Base-by-base conservation (phyloP, 2,329 filamentous ascomycete genomes). In the Aureobasidium sp. region DNA sequence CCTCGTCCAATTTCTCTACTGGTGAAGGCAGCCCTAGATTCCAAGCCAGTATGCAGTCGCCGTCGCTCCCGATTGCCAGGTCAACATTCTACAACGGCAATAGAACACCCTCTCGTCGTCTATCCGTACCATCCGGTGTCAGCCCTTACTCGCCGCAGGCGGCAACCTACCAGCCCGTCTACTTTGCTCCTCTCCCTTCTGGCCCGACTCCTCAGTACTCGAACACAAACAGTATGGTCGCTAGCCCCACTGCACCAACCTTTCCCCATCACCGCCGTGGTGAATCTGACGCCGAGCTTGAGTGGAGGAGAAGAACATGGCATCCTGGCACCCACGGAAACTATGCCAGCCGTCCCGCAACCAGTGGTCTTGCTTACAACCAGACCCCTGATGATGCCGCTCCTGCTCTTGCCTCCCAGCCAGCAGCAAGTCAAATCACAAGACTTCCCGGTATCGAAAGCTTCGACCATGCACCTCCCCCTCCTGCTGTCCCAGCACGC, bases 401-500 rank as follows among this genome's bases (percentile, higher is more conserved):
- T 76, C 71, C 84, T 72, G 69, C 84, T 70, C 75, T 83, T 77
- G 70, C 82, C 63, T 71, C 81, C 70, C 72, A 83, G 74, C 70
- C 83, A 73, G 67, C 84, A 75, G 73, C 79, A 73, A 70, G 75
- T 56, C 85, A 87, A 67, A 83, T 81, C 5, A 79, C 90, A 15
- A 85, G 90, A 42, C 81, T 97, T 15, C 92, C 92, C 0, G 91
- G 92, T 15, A 97, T 97, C 67, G 91, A 96, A 72, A 95, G 90
- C 17, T 96, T 97, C 68, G 91, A 93, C 70, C 87, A 90, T 62
- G 79, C 89, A 27, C 87, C 85, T 29, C 82, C 83, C 63, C 83
- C 82, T 23, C 82, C 85, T 0, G 63, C 73, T 79, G 13, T 84
- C 0, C 85, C 87, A 8, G 82, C 84, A 1, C 82, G 84, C 53